Evolutionary conservation across 1,284 basidiomycete genomes (phyloP), one percentile per base, ranked within the genome.

Genomic region (Irpex rosettiformis): DNA sequence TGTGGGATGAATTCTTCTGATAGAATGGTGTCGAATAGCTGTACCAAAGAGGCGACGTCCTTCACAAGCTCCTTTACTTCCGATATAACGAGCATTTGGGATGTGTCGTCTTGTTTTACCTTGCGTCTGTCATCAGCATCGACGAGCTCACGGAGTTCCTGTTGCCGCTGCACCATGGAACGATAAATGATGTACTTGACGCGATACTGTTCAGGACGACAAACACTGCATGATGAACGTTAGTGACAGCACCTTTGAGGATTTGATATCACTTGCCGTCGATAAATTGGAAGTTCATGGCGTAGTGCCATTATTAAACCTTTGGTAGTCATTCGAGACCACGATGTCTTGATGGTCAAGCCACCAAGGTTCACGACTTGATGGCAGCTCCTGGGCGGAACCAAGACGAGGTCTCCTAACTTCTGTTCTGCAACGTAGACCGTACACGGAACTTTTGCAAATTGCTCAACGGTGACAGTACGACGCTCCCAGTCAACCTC

Each of bases 331-430:
- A 92, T 90, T 47, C 90, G 77, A 0, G 89, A 91, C 89, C 89
- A 92, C 0, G 88, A 88, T 7, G 83, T 83, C 71, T 93, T 93
- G 67, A 90, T 77, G 0, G 88, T 88, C 25, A 92, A 76, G 7
- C 90, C 89, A 25, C 90, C 88, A 54, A 75, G 72, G 65, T 92
- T 93, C 21, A 91, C 78, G 3, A 92, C 89, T 66, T 91, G 89
- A 69, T 91, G 89, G 58, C 84, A 89, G 60, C 85, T 87, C 62
- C 86, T 76, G 21, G 88, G 85, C 10, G 89, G 90, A 10, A 92
- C 87, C n/a, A 92, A 75, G 3, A 92, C 84, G 29, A 93, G 69
- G 66, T 93, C 90, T 1, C 89, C 89, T 0, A 87, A 64, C 51
- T 78, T 81, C 69, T 92, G 89, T 65, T 91, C 82, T 0, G 79